Evolutionary conservation across 1,139 yeast species (phyloP), one percentile per base, ranked within the genome.

Genomic region (Candida buenavistaensis): DNA sequence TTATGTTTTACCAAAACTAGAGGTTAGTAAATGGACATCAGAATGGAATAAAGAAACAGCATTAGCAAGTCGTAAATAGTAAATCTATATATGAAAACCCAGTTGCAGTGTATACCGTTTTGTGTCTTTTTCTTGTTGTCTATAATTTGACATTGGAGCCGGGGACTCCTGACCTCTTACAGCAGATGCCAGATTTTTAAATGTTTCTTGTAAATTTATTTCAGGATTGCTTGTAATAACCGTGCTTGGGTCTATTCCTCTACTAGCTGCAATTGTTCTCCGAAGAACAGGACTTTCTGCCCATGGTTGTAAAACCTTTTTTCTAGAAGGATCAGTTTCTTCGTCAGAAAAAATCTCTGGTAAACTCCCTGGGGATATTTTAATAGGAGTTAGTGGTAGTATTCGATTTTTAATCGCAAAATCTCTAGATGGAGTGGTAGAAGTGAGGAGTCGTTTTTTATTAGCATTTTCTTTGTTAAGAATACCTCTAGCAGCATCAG

Each of bases 181-280:
- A 35, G 64, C 57, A 4, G 68, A 64, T 8, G 76, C 74, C 27
- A 61, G 67, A 7, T 67, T 58, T 33, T 75, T 74, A 52, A 87
- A 85, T 13, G 87, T 78, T 43, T 81, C 87, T 31, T 77, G 83
- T 55, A 86, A 75, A 30, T 80, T 75, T 38, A 86, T 60, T 3
- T 80, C 78, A 0, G 86, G 83, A 16, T 84, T 74, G 10, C 86
- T 84, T 0, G 96, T 96, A 65, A 90, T 89, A 1, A 89, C 75
- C 3, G 71, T 54, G 36, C 72, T 78, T 0, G 96, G 96, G 52
- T 89, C 83, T 39, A 82, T 62, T 13, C 61, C 57, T 42, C 75
- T 78, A 54, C 86, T 95, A 31, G 68, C 61, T 28, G 70, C 55
- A 28, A 87, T 64, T 25, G 73, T 62, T 35, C 62, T 62, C 26